Percentiles rank a stretch among this genome's conserved stretches.
Conservation (phyloP, 1,139 yeast species). For the Saccharomyces hybrid region DNA sequence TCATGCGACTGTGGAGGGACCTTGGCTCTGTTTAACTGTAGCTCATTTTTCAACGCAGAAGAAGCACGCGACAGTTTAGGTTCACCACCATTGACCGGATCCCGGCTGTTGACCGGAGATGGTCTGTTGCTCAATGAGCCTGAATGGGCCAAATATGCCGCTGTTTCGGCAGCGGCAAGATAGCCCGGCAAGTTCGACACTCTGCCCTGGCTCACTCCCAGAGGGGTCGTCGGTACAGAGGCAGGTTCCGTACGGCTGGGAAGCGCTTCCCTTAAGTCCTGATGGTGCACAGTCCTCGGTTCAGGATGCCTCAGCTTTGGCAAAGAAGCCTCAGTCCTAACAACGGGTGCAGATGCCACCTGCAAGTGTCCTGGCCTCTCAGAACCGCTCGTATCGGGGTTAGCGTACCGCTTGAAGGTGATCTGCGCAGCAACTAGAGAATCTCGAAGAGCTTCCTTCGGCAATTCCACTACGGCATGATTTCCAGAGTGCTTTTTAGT, state of each 20-base stretch:
- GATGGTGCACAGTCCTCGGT: not conserved
- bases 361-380: not conserved
- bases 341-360: not conserved
- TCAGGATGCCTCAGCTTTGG: not conserved
- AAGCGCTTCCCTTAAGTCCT: not conserved
- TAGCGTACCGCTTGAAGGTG: conserved; percentile 19
- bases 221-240: not conserved
- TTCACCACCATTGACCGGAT: not conserved
- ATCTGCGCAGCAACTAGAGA: conserved; percentile 25
- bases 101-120: not conserved
- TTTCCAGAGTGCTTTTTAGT: conserved; percentile 7
- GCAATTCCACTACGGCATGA: conserved; percentile 6
- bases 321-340: not conserved
- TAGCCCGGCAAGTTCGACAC: not conserved
- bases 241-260: not conserved
- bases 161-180: not conserved
- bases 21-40: not conserved
- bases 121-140: not conserved
- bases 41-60: not conserved
- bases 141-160: not conserved
- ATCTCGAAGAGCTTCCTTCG: conserved; percentile 11
- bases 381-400: not conserved
- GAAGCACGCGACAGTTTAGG: not conserved
- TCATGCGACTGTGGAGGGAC: not conserved
- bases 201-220: not conserved